Conservation (phyloP, 2,329 filamentous ascomycete genomes). For the Verticillium alfalfae region DNA sequence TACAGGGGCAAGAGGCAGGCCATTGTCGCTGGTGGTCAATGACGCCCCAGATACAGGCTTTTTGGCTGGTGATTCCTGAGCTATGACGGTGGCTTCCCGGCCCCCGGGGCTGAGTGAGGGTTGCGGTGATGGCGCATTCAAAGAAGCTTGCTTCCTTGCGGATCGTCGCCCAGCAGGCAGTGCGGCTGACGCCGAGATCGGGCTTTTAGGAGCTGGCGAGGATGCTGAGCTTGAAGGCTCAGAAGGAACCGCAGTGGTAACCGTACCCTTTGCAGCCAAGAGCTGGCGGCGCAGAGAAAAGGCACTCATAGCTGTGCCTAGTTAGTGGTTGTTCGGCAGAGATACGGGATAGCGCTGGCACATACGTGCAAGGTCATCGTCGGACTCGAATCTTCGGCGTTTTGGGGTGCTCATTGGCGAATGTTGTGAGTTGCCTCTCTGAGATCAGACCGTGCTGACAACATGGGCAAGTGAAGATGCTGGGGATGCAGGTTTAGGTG, state of each 20-base stretch:
- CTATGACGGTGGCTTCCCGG: background rate
- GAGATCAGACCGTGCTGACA: background rate
- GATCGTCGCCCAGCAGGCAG: background rate
- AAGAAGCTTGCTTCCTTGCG: background rate
- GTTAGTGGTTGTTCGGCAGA: conserved; percentile 3
- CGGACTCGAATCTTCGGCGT: conserved; percentile 32
- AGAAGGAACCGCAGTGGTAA: background rate
- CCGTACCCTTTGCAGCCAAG: background rate
- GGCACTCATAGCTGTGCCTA: conserved; percentile 31
- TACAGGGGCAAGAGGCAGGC: background rate
- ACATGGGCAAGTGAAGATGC: background rate
- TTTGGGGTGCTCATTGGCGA: conserved; percentile 26
- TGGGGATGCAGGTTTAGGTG: background rate
- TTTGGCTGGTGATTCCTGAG: background rate
- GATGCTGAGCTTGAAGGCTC: background rate
- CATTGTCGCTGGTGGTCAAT: conserved; percentile 9
- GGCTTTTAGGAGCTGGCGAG: background rate
- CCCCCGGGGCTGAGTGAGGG: background rate
- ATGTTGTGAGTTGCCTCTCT: background rate
- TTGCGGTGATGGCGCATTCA: background rate
- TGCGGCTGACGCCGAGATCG: background rate
- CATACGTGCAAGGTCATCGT: conserved; percentile 24
- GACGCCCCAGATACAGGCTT: background rate
- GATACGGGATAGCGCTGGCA: background rate
- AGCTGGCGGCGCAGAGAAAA: conserved; percentile 36